Evolutionary conservation across 768 basidiomycete species (phyloP).

Genomic region (Sporobolomyces phaffii): DNA sequence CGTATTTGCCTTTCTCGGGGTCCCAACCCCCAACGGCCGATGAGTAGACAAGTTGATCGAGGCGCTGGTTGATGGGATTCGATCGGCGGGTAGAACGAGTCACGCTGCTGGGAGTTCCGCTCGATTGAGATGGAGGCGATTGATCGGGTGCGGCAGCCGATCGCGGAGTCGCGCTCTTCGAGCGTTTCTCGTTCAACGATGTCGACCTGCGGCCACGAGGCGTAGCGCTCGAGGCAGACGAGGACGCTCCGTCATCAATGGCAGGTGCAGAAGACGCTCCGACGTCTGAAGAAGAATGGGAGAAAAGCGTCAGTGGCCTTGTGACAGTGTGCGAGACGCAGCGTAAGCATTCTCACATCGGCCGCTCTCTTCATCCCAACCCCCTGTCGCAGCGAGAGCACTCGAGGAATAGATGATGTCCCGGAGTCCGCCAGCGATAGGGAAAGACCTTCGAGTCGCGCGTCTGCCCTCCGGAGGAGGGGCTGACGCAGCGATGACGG

Average conservation of each 20-base stretch:
- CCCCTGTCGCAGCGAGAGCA: conserved; percentile 3
- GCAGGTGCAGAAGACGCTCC: background rate
- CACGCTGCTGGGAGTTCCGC: background rate
- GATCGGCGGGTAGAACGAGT: conserved; percentile 19
- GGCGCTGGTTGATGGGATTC: background rate
- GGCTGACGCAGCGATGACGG: background rate
- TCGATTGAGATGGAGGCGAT: background rate
- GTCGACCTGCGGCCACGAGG: background rate
- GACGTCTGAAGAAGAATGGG: background rate
- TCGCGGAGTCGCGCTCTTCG: background rate
- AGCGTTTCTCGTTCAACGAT: background rate
- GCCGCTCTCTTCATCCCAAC: conserved; percentile 4
- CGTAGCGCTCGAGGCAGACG: background rate
- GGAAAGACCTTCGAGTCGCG: conserved; percentile 18
- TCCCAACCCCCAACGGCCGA: conserved; percentile 20
- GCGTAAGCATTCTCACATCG: background rate
- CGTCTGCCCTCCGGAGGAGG: conserved; percentile 9
- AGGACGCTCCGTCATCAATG: conserved; percentile 2
- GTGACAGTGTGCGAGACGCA: background rate
- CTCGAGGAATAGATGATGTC: conserved; percentile 24
- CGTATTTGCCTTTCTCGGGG: conserved; percentile 8
- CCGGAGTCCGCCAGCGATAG: background rate
- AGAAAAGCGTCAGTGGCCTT: background rate
- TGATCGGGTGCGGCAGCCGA: background rate
- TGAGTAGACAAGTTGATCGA: conserved; percentile 19